Evolutionary conservation across 2,329 filamentous ascomycete species (phyloP), one percentile per base, ranked within the genome.

Genomic region (Alternaria consortialis): DNA sequence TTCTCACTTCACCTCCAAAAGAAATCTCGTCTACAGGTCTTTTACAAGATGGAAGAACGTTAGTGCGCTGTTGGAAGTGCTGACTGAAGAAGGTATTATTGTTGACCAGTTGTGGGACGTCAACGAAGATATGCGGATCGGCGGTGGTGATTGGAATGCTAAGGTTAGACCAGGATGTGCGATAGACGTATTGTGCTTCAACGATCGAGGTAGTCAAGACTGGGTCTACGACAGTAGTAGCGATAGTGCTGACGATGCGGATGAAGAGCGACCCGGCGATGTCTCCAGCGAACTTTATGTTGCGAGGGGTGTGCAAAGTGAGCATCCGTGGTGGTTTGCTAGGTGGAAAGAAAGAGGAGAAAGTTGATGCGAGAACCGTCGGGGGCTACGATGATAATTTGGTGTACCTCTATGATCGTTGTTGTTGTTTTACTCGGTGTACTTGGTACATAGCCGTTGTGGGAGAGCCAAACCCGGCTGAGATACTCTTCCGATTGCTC

Each of bases 61-160:
- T 2, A 27, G 46, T 25, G 66, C 97, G 88, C 86, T 97, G 92
- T 86, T 97, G 92, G 55, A 93, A 92, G 87, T 96, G 92, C 80
- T 94, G 92, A 82, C 97, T 93, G 70, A 97, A 88, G 84, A 97
- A 92, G 71, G 97, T 79, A 85, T 97, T 92, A 70, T 97, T 85
- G 74, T 87, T 92, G 80, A 95, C 87, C 77, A 94, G 81, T 75
- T 88, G 86, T 71, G 85, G 82, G 68, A 88, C 77, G 79, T 89
- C 85, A 78, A 90, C 86, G 74, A 97, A 81, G 69, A 91, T 86
- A 78, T 97, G 92, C 72, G 96, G 87, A 88, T 98, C 96, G 90
- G 97, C 93, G 75, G 97, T 91, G 72, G 97, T 4, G 68, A 69
- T 34, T 71, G 68, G 67, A 58, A 71, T n/a, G 65, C 68, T 9